These are phyloP conservation scores for Eutrema japonicum DNA, from an alignment of 345 rosid species.

Conservation along the genomic window DNA sequence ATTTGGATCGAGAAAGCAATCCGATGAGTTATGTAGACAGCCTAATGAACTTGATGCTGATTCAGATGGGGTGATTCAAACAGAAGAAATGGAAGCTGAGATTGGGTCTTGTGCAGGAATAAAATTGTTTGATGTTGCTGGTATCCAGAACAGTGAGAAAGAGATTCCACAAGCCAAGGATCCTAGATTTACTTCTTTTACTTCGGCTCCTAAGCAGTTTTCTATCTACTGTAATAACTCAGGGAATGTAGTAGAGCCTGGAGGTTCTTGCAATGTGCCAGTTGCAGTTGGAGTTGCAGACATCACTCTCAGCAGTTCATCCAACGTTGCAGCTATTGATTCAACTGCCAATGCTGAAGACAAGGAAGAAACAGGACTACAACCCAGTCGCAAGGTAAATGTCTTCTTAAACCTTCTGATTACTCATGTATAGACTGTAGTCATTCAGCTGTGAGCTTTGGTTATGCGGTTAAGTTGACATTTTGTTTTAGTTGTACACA, in stretches of 20 bases:
- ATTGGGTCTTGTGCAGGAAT: slow-evolving; percentile 44
- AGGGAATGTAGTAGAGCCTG: slow-evolving; percentile 13
- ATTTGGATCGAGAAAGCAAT: slow-evolving; percentile 17
- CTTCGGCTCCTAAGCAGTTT: slow-evolving; percentile 49
- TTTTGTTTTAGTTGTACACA: background rate
- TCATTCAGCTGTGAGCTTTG: background rate
- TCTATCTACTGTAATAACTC: slow-evolving; percentile 19
- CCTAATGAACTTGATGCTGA: slow-evolving; percentile 42
- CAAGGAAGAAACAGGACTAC: slow-evolving; percentile 43
- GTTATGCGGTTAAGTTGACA: slow-evolving; percentile 9
- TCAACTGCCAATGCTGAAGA: slow-evolving; percentile 39
- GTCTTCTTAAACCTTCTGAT: background rate
- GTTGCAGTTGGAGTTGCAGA: no score
- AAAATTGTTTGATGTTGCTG: slow-evolving; percentile 48
- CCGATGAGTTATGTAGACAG: slow-evolving; percentile 34
- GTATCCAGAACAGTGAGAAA: slow-evolving; percentile 36
- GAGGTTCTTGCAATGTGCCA: slow-evolving; percentile 30
- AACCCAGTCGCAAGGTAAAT: slow-evolving; percentile 52
- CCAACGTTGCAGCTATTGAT: slow-evolving; percentile 41
- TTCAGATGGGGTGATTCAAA: slow-evolving; percentile 47
- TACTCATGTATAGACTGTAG: background rate
- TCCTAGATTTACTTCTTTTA: slow-evolving; percentile 46
- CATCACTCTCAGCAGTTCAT: slow-evolving; percentile 39
- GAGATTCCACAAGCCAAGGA: slow-evolving; percentile 40
- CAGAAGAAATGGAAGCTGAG: slow-evolving; percentile 42